Conservation (phyloP, 345 rosid species). For the Ailanthus altissimus region DNA sequence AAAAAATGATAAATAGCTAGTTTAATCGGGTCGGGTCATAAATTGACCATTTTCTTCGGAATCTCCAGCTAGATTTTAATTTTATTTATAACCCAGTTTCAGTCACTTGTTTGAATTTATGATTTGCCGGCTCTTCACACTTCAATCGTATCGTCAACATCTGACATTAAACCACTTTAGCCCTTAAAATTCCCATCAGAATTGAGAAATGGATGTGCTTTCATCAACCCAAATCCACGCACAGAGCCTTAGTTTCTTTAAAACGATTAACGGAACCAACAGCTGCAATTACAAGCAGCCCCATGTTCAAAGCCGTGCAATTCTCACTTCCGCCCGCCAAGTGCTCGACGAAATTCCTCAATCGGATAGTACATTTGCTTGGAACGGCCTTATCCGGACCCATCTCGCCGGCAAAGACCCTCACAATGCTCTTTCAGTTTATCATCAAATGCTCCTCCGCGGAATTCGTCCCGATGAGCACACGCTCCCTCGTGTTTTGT, state of each 20-base stretch:
- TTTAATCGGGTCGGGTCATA: too few relatives aligned
- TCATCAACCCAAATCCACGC: slow-evolving; percentile 11
- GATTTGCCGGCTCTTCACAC: too few relatives aligned
- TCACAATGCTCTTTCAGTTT: slow-evolving; percentile 32
- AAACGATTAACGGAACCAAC: background rate
- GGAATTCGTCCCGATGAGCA: slow-evolving; percentile 46
- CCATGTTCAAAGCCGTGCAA: background rate
- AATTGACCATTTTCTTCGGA: too few relatives aligned
- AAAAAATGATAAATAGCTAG: too few relatives aligned
- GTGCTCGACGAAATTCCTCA: slow-evolving; percentile 48
- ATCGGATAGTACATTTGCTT: slow-evolving; percentile 32
- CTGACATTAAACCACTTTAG: too few relatives aligned
- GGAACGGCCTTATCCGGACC: slow-evolving; percentile 49
- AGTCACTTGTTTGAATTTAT: too few relatives aligned
- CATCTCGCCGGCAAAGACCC: slow-evolving; percentile 33
- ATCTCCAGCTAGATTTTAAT: too few relatives aligned
- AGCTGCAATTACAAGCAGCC: background rate
- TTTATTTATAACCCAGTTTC: too few relatives aligned
- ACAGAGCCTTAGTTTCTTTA: background rate
- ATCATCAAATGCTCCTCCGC: slow-evolving; percentile 46
- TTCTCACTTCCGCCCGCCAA: slow-evolving; percentile 25
- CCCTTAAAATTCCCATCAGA: too few relatives aligned
- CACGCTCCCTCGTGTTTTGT: slow-evolving; percentile 46
- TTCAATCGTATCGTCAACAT: too few relatives aligned
- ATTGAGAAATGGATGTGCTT: slow-evolving; percentile 18